Conservation (phyloP, 169 alveolate species). For the Cyclospora cayetanensis region DNA sequence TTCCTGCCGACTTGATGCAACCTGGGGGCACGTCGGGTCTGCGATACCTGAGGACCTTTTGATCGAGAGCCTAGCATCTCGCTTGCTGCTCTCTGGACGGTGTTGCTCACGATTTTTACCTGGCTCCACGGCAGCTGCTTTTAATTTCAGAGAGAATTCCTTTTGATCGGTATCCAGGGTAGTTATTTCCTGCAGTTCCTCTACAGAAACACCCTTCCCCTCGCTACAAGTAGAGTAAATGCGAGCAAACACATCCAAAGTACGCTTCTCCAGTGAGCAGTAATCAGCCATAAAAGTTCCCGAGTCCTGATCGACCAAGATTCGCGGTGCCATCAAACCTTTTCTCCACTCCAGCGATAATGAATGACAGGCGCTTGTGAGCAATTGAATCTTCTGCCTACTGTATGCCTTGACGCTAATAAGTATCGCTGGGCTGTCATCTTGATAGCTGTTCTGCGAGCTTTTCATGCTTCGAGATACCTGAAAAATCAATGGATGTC, state of each 20-base stretch:
- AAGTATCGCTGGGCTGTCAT: neutral
- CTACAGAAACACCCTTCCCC: neutral
- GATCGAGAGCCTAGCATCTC: neutral
- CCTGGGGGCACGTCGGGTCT: neutral
- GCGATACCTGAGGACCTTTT: neutral
- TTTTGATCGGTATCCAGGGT: neutral
- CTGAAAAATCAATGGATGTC: neutral
- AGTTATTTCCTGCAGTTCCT: neutral
- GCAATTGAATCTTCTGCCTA: neutral
- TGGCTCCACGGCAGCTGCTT: neutral
- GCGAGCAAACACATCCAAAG: constrained; percentile 34
- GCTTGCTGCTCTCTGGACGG: neutral
- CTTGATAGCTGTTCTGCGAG: neutral
- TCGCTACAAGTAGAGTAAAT: neutral
- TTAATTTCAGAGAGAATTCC: neutral
- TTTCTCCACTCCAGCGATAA: neutral
- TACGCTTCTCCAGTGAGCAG: neutral
- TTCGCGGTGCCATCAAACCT: neutral
- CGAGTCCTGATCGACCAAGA: neutral
- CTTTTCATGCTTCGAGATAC: neutral
- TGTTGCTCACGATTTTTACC: neutral
- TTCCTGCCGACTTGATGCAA: neutral
- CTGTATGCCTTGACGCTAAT: neutral
- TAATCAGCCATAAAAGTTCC: neutral
- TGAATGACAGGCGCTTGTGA: constrained; percentile 1